Evolutionary conservation across 192 early-diverging fungal species (phyloP).

Genomic region (Mortierella alpina): DNA sequence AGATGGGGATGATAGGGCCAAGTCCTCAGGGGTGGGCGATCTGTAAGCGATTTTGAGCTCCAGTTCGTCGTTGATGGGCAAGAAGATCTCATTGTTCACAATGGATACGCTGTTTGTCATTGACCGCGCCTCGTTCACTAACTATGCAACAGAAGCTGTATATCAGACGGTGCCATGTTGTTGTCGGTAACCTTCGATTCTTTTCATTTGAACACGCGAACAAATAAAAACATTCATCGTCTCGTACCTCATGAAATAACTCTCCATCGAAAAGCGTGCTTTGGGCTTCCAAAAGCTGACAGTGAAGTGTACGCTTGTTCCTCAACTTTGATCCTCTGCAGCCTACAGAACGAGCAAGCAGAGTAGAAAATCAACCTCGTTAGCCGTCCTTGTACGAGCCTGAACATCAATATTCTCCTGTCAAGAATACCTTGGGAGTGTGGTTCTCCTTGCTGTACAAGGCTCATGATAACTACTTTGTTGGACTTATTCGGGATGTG

Average conservation of each 20-base stretch:
- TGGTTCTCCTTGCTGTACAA: constrained; percentile 22
- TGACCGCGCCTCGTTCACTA: constrained; percentile 35
- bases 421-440: constrained; percentile 14
- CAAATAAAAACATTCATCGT: neutral
- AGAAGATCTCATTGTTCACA: constrained; percentile 45
- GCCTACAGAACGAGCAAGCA: neutral
- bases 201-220: neutral
- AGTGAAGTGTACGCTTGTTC: constrained; percentile 17
- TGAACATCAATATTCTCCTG: neutral
- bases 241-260: constrained; percentile 54
- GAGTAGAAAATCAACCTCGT: neutral
- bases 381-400: neutral
- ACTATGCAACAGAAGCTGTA: neutral
- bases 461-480: constrained; percentile 40
- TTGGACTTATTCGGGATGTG: constrained; percentile 34
- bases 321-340: neutral
- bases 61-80: constrained; percentile 48
- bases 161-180: too few species aligned
- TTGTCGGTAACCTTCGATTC: neutral
- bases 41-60: constrained; percentile 49
- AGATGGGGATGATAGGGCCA: neutral
- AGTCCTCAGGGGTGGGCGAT: constrained; percentile 4
- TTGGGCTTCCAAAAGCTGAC: constrained; percentile 55
- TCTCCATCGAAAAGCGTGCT: constrained; percentile 61
- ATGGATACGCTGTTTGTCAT: constrained; percentile 44